Evolutionary conservation across 345 rosid genomes (phyloP).

Genomic region (Noccaea bulbosa): DNA sequence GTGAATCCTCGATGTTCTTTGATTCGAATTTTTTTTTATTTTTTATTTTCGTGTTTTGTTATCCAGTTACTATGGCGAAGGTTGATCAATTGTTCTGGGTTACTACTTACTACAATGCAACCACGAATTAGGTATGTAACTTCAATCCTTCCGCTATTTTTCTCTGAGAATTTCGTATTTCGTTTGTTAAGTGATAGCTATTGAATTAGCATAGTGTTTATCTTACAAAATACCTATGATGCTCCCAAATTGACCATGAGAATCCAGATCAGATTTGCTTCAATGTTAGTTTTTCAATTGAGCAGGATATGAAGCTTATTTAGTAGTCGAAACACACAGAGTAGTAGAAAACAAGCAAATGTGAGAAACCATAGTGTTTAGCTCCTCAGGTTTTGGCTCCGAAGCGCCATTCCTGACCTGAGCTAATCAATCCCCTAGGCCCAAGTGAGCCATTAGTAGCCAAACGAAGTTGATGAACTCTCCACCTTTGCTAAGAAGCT

Average conservation of each 20-base stretch:
- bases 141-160: no score
- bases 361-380: background rate
- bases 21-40: no score
- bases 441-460: conserved; percentile 61
- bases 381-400: conserved; percentile 24
- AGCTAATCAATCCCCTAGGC: conserved; percentile 46
- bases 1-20: background rate
- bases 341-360: background rate
- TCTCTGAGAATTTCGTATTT: no score
- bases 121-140: no score
- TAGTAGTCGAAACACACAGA: background rate
- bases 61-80: conserved; percentile 3
- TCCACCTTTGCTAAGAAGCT: conserved; percentile 53
- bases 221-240: no score
- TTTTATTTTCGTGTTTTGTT: conserved; percentile 23
- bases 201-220: no score
- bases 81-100: background rate
- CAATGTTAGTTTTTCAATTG: no score
- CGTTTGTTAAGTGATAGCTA: no score
- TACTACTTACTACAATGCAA: no score
- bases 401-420: conserved; percentile 43
- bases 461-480: conserved; percentile 58
- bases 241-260: no score
- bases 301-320: background rate
- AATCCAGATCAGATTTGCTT: no score